Evolutionary conservation across 176 grass and related monocot species (phyloP).

Genomic region (Aechmea fasciata): DNA sequence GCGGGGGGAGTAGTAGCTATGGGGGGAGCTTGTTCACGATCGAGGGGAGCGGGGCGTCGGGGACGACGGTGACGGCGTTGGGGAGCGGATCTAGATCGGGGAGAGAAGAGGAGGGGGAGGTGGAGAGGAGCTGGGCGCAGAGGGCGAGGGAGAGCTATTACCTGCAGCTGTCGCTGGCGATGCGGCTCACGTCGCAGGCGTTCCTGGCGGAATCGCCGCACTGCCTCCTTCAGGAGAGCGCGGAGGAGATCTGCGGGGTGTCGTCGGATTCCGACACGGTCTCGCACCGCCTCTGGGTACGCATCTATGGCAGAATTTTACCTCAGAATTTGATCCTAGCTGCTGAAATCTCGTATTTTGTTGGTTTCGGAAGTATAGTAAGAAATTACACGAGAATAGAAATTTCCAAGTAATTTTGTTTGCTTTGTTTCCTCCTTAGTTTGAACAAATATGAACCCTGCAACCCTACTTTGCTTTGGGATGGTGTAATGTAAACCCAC

Average conservation of each 20-base stretch:
- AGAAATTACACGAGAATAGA: too few relatives aligned
- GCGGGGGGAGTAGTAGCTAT: conserved; percentile 25
- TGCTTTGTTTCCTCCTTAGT: too few relatives aligned
- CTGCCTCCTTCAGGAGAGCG: conserved; percentile 13
- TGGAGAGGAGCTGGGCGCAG: conserved; percentile 42
- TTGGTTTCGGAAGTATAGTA: too few relatives aligned
- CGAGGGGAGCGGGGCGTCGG: conserved; percentile 21
- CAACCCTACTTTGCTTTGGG: too few relatives aligned
- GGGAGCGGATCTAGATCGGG: conserved; percentile 9
- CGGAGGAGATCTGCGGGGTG: conserved; percentile 25
- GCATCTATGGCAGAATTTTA: not conserved
- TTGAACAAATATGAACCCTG: too few relatives aligned
- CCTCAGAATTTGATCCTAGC: not conserved
- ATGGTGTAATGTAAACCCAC: too few relatives aligned
- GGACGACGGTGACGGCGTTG: conserved; percentile 29
- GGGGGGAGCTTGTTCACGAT: conserved; percentile 34
- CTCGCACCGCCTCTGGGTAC: conserved; percentile 85
- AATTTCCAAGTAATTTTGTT: too few relatives aligned
- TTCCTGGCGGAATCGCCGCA: conserved; percentile 55
- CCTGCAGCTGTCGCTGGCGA: conserved; percentile 71
- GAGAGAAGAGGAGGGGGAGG: not conserved
- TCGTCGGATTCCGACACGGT: conserved; percentile 45
- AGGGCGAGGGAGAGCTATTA: conserved; percentile 76
- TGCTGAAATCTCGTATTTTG: too few relatives aligned
- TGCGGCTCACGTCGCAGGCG: conserved; percentile 71